These are phyloP conservation scores for Lentinus tigrinus DNA, from an alignment of 768 basidiomycete genomes.

Conservation along the genomic window DNA sequence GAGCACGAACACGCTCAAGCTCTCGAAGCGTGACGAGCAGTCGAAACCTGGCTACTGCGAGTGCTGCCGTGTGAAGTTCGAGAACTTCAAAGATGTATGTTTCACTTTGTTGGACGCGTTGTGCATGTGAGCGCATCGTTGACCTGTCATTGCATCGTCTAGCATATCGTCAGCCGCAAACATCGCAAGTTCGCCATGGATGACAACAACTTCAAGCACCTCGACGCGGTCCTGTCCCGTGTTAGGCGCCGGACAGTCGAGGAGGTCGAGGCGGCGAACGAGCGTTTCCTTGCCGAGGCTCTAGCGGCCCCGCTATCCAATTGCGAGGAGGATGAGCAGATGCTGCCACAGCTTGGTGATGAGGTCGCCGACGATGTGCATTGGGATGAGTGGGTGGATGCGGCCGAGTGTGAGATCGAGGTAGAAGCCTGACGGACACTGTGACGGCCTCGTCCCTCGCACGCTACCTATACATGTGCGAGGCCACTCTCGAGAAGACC, in stretches of 20 bases:
- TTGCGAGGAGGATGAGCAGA: constrained; percentile 11
- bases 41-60: constrained; percentile 97
- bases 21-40: constrained; percentile 80
- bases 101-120: background rate
- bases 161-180: constrained; percentile 74
- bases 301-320: background rate
- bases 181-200: constrained; percentile 84
- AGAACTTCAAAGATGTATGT: constrained; percentile 79
- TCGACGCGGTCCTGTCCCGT: constrained; percentile 72
- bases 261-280: constrained; percentile 28
- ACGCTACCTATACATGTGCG: no score
- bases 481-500: background rate
- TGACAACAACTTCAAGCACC: constrained; percentile 70
- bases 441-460: background rate
- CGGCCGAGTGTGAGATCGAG: constrained; percentile 6
- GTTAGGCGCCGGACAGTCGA: constrained; percentile 48
- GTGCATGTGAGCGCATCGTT: background rate
- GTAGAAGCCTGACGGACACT: background rate
- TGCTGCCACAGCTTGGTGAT: constrained; percentile 8
- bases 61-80: constrained; percentile 88
- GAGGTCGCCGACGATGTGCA: constrained; percentile 20
- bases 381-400: constrained; percentile 29
- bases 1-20: constrained; percentile 74
- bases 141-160: background rate
- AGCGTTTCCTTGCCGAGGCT: constrained; percentile 5